These are phyloP conservation scores for Ophiostoma tasmaniense DNA, from an alignment of 2,329 filamentous ascomycete genomes.

Conservation along the genomic window DNA sequence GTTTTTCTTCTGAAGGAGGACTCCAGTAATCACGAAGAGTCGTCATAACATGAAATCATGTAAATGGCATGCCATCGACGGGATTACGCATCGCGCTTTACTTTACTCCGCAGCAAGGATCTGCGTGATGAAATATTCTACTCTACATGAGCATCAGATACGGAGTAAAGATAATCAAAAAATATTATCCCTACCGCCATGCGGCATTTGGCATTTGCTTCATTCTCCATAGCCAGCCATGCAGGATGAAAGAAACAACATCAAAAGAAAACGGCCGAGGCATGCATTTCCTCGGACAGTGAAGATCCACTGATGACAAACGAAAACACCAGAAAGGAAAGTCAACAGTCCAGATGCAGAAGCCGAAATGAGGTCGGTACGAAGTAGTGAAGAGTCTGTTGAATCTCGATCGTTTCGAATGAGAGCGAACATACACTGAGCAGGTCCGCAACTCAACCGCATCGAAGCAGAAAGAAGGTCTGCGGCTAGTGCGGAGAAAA, in stretches of 20 bases:
- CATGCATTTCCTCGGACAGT: background rate
- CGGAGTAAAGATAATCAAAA: background rate
- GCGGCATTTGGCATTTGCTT: background rate
- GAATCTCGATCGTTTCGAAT: background rate
- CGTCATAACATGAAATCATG: constrained; percentile 1
- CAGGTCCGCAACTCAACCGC: background rate
- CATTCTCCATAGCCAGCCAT: background rate
- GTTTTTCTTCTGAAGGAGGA: too few relatives aligned
- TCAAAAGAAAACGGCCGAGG: background rate
- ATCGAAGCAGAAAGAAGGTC: background rate
- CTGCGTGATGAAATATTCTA: background rate
- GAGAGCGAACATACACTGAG: background rate
- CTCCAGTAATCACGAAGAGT: too few relatives aligned
- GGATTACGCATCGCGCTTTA: background rate
- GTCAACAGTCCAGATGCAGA: background rate
- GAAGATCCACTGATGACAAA: constrained; percentile 2
- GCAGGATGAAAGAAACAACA: background rate
- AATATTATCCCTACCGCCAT: background rate
- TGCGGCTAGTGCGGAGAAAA: background rate
- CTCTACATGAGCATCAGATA: too few relatives aligned
- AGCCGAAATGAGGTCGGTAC: background rate
- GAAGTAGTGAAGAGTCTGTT: background rate
- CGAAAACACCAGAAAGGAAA: constrained; percentile 1
- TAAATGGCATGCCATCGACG: background rate
- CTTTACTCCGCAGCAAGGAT: background rate